phyloP scores from a whole-genome alignment of 2,329 filamentous ascomycete species.

The Magnaporthiopsis incrustans region DNA sequence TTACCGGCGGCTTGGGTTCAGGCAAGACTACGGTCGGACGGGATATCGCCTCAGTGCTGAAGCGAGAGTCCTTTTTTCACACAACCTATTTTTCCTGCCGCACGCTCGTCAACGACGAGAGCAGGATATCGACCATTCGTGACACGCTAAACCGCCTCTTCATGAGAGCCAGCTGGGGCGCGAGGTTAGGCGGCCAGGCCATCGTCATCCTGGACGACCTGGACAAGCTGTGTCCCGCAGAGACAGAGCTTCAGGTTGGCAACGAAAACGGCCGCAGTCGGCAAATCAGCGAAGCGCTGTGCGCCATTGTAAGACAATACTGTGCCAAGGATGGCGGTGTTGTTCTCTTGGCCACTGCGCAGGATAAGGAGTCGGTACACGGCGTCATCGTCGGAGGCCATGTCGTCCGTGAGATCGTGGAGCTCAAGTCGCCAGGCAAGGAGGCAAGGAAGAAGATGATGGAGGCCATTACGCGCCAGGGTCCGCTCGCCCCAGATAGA shows the following conservation, averaged over 20 bases:
- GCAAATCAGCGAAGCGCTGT: constrained; percentile 84
- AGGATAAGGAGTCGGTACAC: constrained; percentile 87
- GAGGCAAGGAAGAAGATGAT: constrained; percentile 77
- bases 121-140: constrained; percentile 80
- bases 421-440: constrained; percentile 86
- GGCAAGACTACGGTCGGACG: constrained; percentile 82
- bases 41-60: constrained; percentile 64
- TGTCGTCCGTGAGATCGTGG: constrained; percentile 83
- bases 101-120: constrained; percentile 85
- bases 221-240: constrained; percentile 84
- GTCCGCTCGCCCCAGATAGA: constrained; percentile 27
- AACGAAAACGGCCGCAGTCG: constrained; percentile 89
- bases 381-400: constrained; percentile 86
- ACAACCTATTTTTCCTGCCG: constrained; percentile 81
- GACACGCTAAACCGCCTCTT: constrained; percentile 80
- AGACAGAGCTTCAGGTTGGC: constrained; percentile 89
- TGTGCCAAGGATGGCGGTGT: constrained; percentile 74
- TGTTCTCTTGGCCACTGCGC: constrained; percentile 81
- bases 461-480: constrained; percentile 63
- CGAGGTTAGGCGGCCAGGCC: constrained; percentile 73
- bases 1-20: constrained; percentile 82
- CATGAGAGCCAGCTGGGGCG: constrained; percentile 84
- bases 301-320: constrained; percentile 74
- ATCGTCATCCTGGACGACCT: constrained; percentile 87
- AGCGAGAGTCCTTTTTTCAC: constrained; percentile 67